Conservation (phyloP, 164 flowering plant species). For the Vitis riparia region DNA sequence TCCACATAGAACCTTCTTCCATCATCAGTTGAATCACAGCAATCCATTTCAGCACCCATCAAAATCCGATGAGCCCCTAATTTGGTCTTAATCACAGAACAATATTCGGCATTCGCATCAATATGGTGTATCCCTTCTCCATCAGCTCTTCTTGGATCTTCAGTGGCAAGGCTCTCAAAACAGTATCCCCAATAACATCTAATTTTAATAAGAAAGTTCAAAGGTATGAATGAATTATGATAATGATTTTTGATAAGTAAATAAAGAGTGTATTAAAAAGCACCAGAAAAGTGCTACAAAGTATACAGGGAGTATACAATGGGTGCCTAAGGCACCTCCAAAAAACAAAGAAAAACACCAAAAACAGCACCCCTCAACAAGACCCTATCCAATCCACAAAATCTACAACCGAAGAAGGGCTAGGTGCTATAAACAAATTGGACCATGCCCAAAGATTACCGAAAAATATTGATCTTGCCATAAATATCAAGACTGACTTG, state of each 20-base stretch:
- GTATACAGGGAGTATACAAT: too few relatives aligned
- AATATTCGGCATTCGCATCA: slow-evolving; percentile 92
- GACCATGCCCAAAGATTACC: too few relatives aligned
- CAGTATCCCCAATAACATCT: slow-evolving; percentile 98
- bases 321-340: too few relatives aligned
- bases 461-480: too few relatives aligned
- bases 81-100: slow-evolving; percentile 90
- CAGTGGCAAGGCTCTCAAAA: slow-evolving; percentile 94
- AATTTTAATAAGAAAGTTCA: slow-evolving; percentile 7
- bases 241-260: background rate
- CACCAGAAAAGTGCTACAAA: too few relatives aligned
- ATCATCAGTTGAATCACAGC: slow-evolving; percentile 88
- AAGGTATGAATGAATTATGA: background rate
- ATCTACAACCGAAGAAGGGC: too few relatives aligned
- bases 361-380: too few relatives aligned
- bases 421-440: too few relatives aligned
- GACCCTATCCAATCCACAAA: too few relatives aligned
- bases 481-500: too few relatives aligned
- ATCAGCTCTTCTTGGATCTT: slow-evolving; percentile 66
- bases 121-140: slow-evolving; percentile 79
- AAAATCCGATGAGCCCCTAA: slow-evolving; percentile 92
- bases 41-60: slow-evolving; percentile 99
- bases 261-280: too few relatives aligned
- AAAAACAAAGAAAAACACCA: too few relatives aligned
- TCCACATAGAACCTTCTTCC: slow-evolving; percentile 91